A percentile compares a stretch with the other conserved stretches of the same genome.
These are phyloP conservation scores for Trichomonas tenax DNA, from an alignment of 208 protist species.

Conservation along the genomic window DNA sequence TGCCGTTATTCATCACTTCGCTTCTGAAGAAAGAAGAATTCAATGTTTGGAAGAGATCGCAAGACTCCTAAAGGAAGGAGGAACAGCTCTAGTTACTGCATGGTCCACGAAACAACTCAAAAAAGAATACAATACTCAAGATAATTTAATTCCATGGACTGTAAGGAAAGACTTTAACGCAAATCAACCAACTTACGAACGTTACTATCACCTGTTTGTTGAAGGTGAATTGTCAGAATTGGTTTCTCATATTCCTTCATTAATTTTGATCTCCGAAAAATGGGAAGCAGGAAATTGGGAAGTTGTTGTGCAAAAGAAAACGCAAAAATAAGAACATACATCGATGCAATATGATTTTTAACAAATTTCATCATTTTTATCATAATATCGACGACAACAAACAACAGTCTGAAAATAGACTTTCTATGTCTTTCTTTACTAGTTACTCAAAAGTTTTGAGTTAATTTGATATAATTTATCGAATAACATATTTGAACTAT, in stretches of 20 bases:
- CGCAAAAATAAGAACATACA: too few relatives aligned
- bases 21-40: neutral
- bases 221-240: neutral
- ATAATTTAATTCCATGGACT: neutral
- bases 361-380: too few relatives aligned
- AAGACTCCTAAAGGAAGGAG: neutral
- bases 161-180: neutral
- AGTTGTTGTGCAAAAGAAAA: too few relatives aligned
- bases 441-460: too few relatives aligned
- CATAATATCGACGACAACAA: too few relatives aligned
- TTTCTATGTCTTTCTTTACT: too few relatives aligned
- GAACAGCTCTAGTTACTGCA: neutral
- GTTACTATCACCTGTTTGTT: neutral
- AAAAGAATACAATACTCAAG: neutral
- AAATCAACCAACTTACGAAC: neutral
- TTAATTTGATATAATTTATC: too few relatives aligned
- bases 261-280: neutral
- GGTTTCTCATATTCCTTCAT: neutral
- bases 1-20: constrained; percentile 4
- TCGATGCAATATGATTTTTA: too few relatives aligned
- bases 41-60: neutral
- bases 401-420: too few relatives aligned
- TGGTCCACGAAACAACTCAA: neutral
- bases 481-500: too few relatives aligned
- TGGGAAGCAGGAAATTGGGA: neutral